phyloP scores from a whole-genome alignment of 2,329 filamentous ascomycete genomes.

The Triangularia verruculosa region DNA sequence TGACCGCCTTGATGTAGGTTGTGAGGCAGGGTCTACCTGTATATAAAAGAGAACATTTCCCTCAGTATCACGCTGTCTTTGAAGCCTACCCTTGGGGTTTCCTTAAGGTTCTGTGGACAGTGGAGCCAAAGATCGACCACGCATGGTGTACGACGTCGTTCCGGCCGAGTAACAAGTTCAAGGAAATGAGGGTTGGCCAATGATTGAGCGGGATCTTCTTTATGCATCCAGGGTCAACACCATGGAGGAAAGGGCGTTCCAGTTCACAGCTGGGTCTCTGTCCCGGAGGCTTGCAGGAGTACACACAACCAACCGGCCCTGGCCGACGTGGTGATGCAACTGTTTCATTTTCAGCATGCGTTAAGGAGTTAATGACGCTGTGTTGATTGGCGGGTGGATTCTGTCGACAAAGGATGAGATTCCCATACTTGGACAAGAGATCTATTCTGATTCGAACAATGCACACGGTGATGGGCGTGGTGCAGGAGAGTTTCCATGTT shows the following conservation, averaged over 20 bases:
- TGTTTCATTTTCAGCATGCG: neutral
- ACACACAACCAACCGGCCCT: no score
- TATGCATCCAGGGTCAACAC: neutral
- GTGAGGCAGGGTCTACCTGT: neutral
- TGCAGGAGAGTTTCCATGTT: neutral
- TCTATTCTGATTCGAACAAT: neutral
- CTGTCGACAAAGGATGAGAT: neutral
- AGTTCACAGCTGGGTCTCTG: no score
- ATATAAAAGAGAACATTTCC: no score
- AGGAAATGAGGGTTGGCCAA: neutral
- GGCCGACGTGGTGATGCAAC: neutral
- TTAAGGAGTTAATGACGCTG: neutral
- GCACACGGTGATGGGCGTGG: neutral
- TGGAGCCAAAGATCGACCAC: neutral
- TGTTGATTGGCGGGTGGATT: neutral
- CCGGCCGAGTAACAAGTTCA: neutral
- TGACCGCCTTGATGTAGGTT: neutral
- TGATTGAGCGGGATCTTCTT: neutral
- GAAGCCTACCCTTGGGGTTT: no score
- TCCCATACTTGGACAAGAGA: neutral
- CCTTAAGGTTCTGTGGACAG: neutral
- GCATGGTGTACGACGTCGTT: neutral
- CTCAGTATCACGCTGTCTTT: no score
- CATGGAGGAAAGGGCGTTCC: neutral
- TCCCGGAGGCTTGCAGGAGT: neutral